Conservation (phyloP, 768 basidiomycete species). For the Fomitopsis serialis region DNA sequence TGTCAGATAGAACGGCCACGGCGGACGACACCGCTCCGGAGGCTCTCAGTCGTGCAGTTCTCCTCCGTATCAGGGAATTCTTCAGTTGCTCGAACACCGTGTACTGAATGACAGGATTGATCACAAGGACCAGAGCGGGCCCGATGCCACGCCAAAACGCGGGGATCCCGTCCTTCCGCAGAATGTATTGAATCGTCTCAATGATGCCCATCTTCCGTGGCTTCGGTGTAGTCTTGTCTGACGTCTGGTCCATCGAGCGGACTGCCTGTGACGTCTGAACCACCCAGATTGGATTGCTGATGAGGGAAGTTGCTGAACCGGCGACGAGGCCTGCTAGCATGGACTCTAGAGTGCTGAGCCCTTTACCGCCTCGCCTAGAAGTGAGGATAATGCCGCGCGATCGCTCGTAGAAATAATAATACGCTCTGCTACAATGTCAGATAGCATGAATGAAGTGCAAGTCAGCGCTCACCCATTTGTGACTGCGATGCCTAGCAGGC, state of each 20-base stretch:
- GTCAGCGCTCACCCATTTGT: conserved; percentile 71
- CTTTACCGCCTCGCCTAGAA: conserved; percentile 54
- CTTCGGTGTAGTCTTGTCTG: conserved; percentile 13
- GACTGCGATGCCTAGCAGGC: conserved; percentile 84
- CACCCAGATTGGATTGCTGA: conserved; percentile 96
- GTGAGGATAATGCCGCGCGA: conserved; percentile 50
- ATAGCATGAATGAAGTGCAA: background rate
- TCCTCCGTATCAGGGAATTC: conserved; percentile 65
- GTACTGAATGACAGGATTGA: conserved; percentile 93
- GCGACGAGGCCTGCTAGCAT: conserved; percentile 86
- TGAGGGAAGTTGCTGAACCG: conserved; percentile 82
- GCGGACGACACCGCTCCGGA: conserved; percentile 37
- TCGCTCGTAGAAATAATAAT: conserved; percentile 89
- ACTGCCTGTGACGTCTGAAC: conserved; percentile 88
- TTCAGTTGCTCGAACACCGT: conserved; percentile 95
- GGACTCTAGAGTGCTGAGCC: conserved; percentile 80
- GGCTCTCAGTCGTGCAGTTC: conserved; percentile 48
- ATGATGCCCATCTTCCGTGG: conserved; percentile 48
- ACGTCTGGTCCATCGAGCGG: conserved; percentile 37
- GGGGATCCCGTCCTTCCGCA: conserved; percentile 67
- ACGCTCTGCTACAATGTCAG: conserved; percentile 48
- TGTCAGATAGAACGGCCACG: conserved; percentile 54
- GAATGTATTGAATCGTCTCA: conserved; percentile 63
- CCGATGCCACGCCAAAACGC: conserved; percentile 93
- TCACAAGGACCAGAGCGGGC: conserved; percentile 87